phyloP scores from a whole-genome alignment of 768 basidiomycete genomes.

The Strobilomyces echinocephalus region DNA sequence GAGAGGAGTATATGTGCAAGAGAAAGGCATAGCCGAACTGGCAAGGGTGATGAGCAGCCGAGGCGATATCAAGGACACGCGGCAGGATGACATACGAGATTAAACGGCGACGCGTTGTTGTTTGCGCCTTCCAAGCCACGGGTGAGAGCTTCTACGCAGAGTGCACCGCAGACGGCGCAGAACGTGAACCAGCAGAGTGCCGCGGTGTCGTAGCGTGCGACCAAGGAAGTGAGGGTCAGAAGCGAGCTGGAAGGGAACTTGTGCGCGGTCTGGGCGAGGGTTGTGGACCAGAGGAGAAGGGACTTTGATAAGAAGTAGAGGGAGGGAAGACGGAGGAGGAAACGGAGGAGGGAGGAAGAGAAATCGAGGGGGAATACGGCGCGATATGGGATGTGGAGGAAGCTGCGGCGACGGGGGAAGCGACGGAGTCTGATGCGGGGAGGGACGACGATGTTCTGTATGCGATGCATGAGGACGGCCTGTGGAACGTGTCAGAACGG shows the following conservation, averaged over 20 bases:
- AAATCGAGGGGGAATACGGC: conserved; percentile 62
- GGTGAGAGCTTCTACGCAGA: conserved; percentile 62
- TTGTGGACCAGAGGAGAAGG: conserved; percentile 52
- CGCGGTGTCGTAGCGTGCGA: conserved; percentile 46
- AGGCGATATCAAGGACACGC: neutral
- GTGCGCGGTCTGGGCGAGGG: conserved; percentile 54
- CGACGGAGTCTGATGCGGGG: conserved; percentile 35
- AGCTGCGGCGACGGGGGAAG: conserved; percentile 19
- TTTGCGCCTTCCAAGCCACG: conserved; percentile 63
- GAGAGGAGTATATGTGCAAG: conserved; percentile 68
- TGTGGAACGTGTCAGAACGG: conserved; percentile 21
- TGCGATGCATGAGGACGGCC: conserved; percentile 68
- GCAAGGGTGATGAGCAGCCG: neutral
- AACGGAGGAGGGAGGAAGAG: conserved; percentile 52
- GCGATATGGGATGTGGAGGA: conserved; percentile 27
- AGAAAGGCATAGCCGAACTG: conserved; percentile 77
- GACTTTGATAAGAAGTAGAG: conserved; percentile 56
- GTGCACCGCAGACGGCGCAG: conserved; percentile 57
- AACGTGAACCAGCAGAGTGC: conserved; percentile 75
- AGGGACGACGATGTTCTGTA: conserved; percentile 75
- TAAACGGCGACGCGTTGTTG: conserved; percentile 59
- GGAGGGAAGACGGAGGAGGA: conserved; percentile 58
- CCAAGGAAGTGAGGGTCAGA: conserved; percentile 42
- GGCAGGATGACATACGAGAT: conserved; percentile 49
- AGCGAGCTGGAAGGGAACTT: conserved; percentile 35